Conservation (phyloP, 495 filamentous ascomycete genomes). For the Penicillium verhagenii region DNA sequence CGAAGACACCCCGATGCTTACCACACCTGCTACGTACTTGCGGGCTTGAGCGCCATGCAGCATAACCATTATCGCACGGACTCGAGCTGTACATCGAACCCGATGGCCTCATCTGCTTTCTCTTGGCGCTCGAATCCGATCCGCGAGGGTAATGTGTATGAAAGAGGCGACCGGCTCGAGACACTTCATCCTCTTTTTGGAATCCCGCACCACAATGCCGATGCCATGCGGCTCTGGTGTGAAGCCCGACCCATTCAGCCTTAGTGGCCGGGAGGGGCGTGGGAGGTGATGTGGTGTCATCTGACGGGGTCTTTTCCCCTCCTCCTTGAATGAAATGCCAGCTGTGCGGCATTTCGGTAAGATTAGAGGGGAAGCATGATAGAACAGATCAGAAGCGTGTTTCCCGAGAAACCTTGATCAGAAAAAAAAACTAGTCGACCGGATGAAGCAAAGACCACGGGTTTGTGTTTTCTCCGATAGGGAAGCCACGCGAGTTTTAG, state of each 20-base stretch:
- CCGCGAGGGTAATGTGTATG: slow-evolving; percentile 46
- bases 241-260: slow-evolving; percentile 30
- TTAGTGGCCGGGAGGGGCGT: slow-evolving; percentile 13
- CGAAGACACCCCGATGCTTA: slow-evolving; percentile 77
- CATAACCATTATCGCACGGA: slow-evolving; percentile 65
- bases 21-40: slow-evolving; percentile 87
- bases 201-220: slow-evolving; percentile 68
- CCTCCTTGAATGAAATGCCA: slow-evolving; percentile 8
- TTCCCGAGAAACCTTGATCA: background rate
- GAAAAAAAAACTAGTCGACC: background rate
- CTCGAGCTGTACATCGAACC: slow-evolving; percentile 31
- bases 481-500: background rate
- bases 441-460: background rate
- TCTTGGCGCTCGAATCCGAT: slow-evolving; percentile 60
- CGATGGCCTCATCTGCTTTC: slow-evolving; percentile 54
- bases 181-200: slow-evolving; percentile 82
- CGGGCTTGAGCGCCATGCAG: slow-evolving; percentile 80
- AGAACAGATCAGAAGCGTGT: background rate
- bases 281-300: slow-evolving; percentile 8
- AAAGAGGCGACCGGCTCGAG: slow-evolving; percentile 46
- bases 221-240: slow-evolving; percentile 64
- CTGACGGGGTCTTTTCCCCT: background rate
- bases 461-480: background rate
- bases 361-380: background rate
- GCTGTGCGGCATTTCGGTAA: background rate